Conservation (phyloP, 495 filamentous ascomycete genomes). For the Aspergillus taichungensis region DNA sequence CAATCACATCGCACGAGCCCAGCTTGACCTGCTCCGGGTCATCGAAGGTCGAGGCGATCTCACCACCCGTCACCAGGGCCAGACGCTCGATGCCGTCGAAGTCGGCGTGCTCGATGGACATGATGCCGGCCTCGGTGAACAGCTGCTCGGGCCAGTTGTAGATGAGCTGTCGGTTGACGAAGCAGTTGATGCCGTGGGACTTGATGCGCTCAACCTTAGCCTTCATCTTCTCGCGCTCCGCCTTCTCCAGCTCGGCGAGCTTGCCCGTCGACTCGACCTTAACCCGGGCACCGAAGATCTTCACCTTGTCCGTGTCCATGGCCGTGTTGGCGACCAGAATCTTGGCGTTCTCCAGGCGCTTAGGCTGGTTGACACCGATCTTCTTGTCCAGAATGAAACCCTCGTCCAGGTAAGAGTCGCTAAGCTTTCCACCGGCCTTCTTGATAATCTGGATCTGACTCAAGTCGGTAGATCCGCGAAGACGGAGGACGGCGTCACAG, state of each 20-base stretch:
- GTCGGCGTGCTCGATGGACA: slow-evolving; percentile 97
- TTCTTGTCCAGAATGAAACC: slow-evolving; percentile 98
- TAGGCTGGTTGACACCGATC: slow-evolving; percentile 97
- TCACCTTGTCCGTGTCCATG: slow-evolving; percentile 99
- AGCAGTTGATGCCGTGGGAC: slow-evolving; percentile 98
- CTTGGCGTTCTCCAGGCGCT: slow-evolving; percentile 94
- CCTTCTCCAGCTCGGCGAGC: slow-evolving; percentile 93
- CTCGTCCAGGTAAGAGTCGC: slow-evolving; percentile 93
- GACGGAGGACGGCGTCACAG: slow-evolving; percentile 82
- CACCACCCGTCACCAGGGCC: slow-evolving; percentile 89
- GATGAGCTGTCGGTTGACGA: slow-evolving; percentile 97
- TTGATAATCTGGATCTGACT: slow-evolving; percentile 99
- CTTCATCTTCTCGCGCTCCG: slow-evolving; percentile 98
- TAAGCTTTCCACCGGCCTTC: slow-evolving; percentile 95
- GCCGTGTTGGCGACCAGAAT: slow-evolving; percentile 95
- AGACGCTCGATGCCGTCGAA: slow-evolving; percentile 96
- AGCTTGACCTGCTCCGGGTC: slow-evolving; percentile 96
- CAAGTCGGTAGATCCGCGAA: slow-evolving; percentile 87
- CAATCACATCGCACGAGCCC: slow-evolving; percentile 88
- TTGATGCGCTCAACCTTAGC: slow-evolving; percentile 98
- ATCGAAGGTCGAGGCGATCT: slow-evolving; percentile 96
- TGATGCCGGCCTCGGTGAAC: slow-evolving; percentile 93
- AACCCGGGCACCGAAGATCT: slow-evolving; percentile 95
- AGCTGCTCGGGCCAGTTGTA: slow-evolving; percentile 99
- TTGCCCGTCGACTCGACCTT: slow-evolving; percentile 92